Evolutionary conservation across 2,329 filamentous ascomycete genomes (phyloP).

Genomic region (Canariomyces notabilis): DNA sequence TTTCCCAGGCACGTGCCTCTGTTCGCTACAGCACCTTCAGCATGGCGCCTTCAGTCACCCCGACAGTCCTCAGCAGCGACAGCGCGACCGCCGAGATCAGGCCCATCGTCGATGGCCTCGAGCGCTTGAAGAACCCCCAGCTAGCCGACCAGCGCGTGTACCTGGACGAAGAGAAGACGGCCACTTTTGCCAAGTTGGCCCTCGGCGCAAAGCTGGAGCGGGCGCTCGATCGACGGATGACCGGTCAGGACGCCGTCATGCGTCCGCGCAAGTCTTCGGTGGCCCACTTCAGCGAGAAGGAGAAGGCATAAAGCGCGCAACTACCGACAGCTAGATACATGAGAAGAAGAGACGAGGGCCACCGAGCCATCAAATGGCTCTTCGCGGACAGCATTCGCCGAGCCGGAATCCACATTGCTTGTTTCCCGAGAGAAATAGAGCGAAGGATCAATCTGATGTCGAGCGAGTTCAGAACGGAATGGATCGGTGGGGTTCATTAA

Average conservation of each 20-base stretch:
- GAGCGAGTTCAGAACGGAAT: neutral
- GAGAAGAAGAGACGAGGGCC: neutral
- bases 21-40: constrained; percentile 57
- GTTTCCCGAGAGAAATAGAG: neutral
- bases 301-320: constrained; percentile 26
- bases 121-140: constrained; percentile 85
- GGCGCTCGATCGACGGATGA: constrained; percentile 81
- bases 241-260: constrained; percentile 82
- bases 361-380: neutral
- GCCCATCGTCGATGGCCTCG: constrained; percentile 73
- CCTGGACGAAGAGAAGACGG: constrained; percentile 72
- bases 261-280: constrained; percentile 35
- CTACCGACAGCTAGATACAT: too few relatives aligned
- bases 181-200: constrained; percentile 78
- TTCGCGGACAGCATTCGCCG: neutral
- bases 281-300: constrained; percentile 34
- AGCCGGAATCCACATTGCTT: neutral
- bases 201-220: constrained; percentile 87
- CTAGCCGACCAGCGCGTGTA: constrained; percentile 76
- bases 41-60: constrained; percentile 56
- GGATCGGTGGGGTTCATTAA: neutral
- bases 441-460: neutral
- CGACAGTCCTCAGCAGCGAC: constrained; percentile 49
- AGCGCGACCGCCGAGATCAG: constrained; percentile 53
- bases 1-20: constrained; percentile 46